These are phyloP conservation scores for Karstenula rhodostoma DNA, from an alignment of 2,329 filamentous ascomycete species.

Conservation along the genomic window DNA sequence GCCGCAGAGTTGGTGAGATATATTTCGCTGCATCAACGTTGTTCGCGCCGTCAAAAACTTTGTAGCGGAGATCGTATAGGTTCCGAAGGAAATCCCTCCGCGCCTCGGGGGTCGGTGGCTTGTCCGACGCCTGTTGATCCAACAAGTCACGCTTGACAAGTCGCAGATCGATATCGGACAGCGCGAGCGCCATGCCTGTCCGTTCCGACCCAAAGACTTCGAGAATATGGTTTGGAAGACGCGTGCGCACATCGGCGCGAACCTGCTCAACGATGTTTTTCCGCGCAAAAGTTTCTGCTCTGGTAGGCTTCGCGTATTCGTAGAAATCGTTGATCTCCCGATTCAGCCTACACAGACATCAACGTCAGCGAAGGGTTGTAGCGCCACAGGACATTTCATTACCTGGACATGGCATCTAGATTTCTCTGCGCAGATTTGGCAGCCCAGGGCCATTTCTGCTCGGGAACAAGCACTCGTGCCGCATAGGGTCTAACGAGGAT, in stretches of 20 bases:
- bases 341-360: conserved; percentile 26
- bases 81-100: conserved; percentile 13
- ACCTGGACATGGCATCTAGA: conserved; percentile 12
- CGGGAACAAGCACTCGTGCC: conserved; percentile 5
- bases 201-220: conserved; percentile 63
- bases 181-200: conserved; percentile 60
- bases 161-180: conserved; percentile 64
- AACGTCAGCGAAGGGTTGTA: not conserved
- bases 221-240: conserved; percentile 38
- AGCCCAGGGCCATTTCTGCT: conserved; percentile 31
- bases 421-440: conserved; percentile 2
- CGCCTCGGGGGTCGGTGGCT: conserved; percentile 26
- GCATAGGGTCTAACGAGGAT: conserved; percentile 26
- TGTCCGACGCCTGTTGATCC: conserved; percentile 14
- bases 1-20: conserved; percentile 29
- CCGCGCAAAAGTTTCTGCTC: conserved; percentile 52
- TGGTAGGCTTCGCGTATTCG: conserved; percentile 47
- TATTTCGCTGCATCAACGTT: conserved; percentile 17
- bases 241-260: conserved; percentile 23
- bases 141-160: conserved; percentile 27
- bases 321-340: conserved; percentile 40
- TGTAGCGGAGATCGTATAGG: conserved; percentile 15
- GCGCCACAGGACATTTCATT: conserved; percentile 17
- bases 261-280: conserved; percentile 44
- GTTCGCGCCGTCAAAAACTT: not conserved